These are phyloP conservation scores for Melaleuca alternifolia DNA, from an alignment of 345 rosid species.

Conservation along the genomic window DNA sequence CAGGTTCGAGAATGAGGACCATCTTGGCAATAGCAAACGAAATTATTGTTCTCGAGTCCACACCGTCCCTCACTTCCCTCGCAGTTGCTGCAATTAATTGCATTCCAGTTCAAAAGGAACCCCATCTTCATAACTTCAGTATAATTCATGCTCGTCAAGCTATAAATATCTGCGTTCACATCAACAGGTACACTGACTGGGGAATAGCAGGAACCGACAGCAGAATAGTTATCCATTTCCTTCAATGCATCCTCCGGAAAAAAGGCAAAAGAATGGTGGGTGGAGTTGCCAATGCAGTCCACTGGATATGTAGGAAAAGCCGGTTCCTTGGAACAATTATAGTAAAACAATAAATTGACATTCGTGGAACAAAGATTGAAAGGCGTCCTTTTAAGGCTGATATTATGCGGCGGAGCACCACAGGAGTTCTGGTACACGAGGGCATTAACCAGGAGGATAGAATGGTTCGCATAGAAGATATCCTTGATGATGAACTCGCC, in stretches of 20 bases:
- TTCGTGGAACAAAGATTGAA: no score
- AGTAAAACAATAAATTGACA: no score
- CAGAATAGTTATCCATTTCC: neutral
- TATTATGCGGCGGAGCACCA: no score
- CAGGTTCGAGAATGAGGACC: conserved; percentile 19
- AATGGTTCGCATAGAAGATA: no score
- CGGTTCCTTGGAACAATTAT: no score
- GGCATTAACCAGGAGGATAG: no score
- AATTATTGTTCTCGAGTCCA: conserved; percentile 22
- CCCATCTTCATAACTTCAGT: conserved; percentile 34
- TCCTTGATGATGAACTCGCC: no score
- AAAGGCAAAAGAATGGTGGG: conserved; percentile 22
- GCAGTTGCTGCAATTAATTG: conserved; percentile 28
- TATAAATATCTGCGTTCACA: neutral
- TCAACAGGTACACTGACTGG: conserved; percentile 15
- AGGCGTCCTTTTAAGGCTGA: no score
- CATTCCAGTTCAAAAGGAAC: conserved; percentile 40
- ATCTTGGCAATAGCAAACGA: conserved; percentile 35
- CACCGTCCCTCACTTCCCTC: conserved; percentile 37
- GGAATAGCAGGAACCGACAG: conserved; percentile 14
- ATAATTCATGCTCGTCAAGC: conserved; percentile 5
- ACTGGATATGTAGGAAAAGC: no score
- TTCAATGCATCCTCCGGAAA: conserved; percentile 9
- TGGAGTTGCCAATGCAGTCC: conserved; percentile 11
- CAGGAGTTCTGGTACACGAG: no score